These are phyloP conservation scores for Kwoniella dendrophila DNA, from an alignment of 768 basidiomycete genomes.

Conservation along the genomic window DNA sequence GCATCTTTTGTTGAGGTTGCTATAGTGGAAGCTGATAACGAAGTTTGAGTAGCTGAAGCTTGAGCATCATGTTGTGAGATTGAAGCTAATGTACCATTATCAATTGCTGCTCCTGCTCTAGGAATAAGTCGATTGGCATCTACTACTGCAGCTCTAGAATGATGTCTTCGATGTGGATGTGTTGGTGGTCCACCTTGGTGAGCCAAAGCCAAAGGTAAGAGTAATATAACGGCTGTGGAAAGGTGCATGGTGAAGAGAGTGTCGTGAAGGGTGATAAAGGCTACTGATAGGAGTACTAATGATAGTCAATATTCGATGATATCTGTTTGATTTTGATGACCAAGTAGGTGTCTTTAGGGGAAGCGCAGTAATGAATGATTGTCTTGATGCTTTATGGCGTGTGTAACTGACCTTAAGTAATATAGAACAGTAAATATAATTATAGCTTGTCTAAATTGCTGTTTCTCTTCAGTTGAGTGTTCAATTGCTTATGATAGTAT, in stretches of 20 bases:
- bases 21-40: constrained; percentile 1
- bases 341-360: background rate
- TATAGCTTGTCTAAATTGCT: no score
- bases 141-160: constrained; percentile 21
- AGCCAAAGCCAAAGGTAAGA: constrained; percentile 26
- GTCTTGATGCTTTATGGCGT: no score
- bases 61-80: constrained; percentile 10
- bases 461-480: no score
- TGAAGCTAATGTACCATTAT: constrained; percentile 19
- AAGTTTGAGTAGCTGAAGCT: constrained; percentile 8
- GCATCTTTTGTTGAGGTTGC: constrained; percentile 2
- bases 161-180: constrained; percentile 20
- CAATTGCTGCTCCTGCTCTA: constrained; percentile 16
- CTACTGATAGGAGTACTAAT: constrained; percentile 1
- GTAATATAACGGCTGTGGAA: constrained; percentile 20
- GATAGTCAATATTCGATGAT: background rate
- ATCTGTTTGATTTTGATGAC: background rate
- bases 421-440: no score
- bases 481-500: no score
- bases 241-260: constrained; percentile 28
- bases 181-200: constrained; percentile 15
- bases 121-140: constrained; percentile 16
- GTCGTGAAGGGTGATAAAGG: no score
- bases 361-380: background rate
- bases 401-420: no score